Evolutionary conservation across 2,329 filamentous ascomycete genomes (phyloP), one percentile per base, ranked within the genome.

Genomic region (Chaetothyriales sp.): DNA sequence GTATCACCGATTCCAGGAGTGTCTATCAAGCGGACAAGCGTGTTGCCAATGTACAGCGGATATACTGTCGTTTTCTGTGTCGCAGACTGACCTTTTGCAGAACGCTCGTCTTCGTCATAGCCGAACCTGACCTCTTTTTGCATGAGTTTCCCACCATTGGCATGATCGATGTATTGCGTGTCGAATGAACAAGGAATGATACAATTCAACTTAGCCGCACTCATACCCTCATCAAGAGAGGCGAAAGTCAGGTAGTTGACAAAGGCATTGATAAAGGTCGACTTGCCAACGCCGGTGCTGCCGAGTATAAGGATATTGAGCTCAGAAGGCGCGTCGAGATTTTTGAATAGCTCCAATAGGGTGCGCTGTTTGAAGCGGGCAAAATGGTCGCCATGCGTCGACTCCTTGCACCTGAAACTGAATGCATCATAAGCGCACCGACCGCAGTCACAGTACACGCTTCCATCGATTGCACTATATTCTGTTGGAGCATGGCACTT

Each of bases 201-300:
- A 44, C 56, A 68, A n/a, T 65, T 61, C 5, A 70, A 56, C 13
- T 58, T 49, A 0, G 63, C 51, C 13, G 54, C 40, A n/a, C 55
- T 44, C 43, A 67, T 58, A 0, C 70, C 72, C 2, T 72, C 67
- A 6, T 71, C 65, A 0, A 75, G 60, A 0, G 64, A 46, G 29
- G 20, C 25, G 47, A 64, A 69, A 0, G 57, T 61, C 3, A 75
- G 52, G 51, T 75, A 75, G 54, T 75, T 75, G 56, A 70, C 57
- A 33, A 75, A 72, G 0, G 71, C 67, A 47, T 75, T 76, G 60
- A 75, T 73, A 44, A 69, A 75, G 0, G 73, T 74, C 1, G 69
- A 73, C 49, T 75, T 75, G 0, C 73, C 73, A 0, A 74, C 72
- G 0, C 72, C 73, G 0, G 72, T 73, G 56, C 74, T 71, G 0